Evolutionary conservation across 169 alveolate genomes (phyloP).

Genomic region (Plasmodium yoelii): DNA sequence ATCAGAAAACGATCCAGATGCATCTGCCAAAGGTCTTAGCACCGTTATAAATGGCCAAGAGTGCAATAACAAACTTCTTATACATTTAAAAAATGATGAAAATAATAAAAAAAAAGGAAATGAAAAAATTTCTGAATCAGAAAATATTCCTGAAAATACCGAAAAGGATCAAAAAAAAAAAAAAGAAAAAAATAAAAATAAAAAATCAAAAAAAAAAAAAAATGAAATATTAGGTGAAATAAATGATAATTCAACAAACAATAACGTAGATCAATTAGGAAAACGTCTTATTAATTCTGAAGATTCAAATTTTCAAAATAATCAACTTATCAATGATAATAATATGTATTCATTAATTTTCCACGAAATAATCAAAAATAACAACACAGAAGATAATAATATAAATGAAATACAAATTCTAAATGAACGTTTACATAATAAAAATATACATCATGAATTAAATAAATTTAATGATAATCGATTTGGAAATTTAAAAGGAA

Average conservation of each 20-base stretch:
- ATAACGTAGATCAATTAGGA: background rate
- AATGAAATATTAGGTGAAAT: background rate
- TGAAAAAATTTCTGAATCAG: background rate
- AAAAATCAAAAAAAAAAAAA: slow-evolving; percentile 19
- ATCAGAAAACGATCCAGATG: background rate
- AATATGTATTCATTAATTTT: too few species aligned
- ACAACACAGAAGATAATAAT: too few species aligned
- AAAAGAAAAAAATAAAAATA: slow-evolving; percentile 39
- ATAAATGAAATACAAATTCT: too few species aligned
- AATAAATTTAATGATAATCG: too few species aligned
- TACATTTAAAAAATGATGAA: background rate
- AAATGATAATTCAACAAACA: background rate
- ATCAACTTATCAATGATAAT: too few species aligned
- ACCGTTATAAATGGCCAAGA: background rate
- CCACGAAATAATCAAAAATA: too few species aligned
- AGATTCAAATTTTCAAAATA: too few species aligned
- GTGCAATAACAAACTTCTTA: too few species aligned
- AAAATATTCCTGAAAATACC: background rate
- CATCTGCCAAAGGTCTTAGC: background rate
- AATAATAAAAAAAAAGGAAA: background rate
- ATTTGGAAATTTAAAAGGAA: too few species aligned
- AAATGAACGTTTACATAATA: too few species aligned
- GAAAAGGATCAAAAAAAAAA: slow-evolving; percentile 16
- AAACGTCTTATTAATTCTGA: too few species aligned
- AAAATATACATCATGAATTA: too few species aligned